These are phyloP conservation scores for Diplosphaera chodatii DNA, from an alignment of 139 green algal species.

Conservation along the genomic window DNA sequence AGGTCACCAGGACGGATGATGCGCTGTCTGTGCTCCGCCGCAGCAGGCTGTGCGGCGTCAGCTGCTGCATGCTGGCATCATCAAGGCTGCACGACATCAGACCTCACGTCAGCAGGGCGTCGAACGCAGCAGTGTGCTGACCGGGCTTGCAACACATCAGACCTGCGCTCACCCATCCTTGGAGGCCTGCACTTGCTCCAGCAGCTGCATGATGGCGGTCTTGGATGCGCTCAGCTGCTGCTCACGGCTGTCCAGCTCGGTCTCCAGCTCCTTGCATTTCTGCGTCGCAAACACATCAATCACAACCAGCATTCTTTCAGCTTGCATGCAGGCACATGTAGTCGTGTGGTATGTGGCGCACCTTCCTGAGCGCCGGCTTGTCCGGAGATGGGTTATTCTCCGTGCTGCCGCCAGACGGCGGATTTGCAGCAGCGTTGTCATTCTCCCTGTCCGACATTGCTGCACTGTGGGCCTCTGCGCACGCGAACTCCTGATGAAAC, in stretches of 20 bases:
- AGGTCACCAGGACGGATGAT: not conserved
- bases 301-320: too few relatives aligned
- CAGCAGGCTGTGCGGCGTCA: too few relatives aligned
- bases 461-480: too few relatives aligned
- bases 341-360: too few relatives aligned
- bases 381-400: not conserved
- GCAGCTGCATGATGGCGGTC: not conserved
- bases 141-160: too few relatives aligned
- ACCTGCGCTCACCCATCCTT: not conserved
- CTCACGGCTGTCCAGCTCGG: not conserved
- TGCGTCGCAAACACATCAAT: too few relatives aligned
- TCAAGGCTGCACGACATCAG: too few relatives aligned
- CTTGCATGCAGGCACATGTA: too few relatives aligned
- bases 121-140: too few relatives aligned
- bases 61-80: too few relatives aligned
- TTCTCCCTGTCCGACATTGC: not conserved
- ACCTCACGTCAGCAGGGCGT: too few relatives aligned
- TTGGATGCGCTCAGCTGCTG: not conserved
- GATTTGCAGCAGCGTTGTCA: not conserved
- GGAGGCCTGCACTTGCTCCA: not conserved
- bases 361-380: not conserved
- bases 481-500: too few relatives aligned
- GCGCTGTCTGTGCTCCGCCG: not conserved
- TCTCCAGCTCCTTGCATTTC: not conserved
- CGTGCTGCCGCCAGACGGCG: not conserved